These are phyloP conservation scores for Lathyrus tuberosus DNA, from an alignment of 306 rosid genomes.

Conservation along the genomic window DNA sequence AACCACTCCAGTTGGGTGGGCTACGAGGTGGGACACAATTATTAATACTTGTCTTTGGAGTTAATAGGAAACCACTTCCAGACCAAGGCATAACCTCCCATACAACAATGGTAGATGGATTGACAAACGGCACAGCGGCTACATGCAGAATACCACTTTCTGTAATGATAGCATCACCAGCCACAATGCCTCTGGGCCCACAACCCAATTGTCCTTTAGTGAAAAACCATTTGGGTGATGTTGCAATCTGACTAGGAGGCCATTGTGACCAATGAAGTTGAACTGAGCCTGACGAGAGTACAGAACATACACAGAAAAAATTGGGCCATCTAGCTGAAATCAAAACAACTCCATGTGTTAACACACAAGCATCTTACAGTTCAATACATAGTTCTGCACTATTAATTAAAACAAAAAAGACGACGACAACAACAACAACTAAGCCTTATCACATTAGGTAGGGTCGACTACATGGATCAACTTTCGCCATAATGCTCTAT, in stretches of 20 bases:
- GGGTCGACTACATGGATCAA: too few relatives aligned
- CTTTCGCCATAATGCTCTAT: too few relatives aligned
- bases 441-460: too few relatives aligned
- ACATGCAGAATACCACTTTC: constrained; percentile 96
- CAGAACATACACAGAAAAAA: constrained; percentile 88
- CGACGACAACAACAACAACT: too few relatives aligned
- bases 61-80: constrained; percentile 86
- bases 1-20: constrained; percentile 86
- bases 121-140: constrained; percentile 92
- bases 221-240: constrained; percentile 80
- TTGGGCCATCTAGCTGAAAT: constrained; percentile 98
- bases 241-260: constrained; percentile 75
- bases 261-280: constrained; percentile 98
- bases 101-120: constrained; percentile 94
- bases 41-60: constrained; percentile 70
- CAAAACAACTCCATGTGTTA: constrained; percentile 46
- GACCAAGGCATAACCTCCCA: constrained; percentile 99
- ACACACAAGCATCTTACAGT: constrained; percentile 22
- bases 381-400: constrained; percentile 16
- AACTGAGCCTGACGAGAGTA: constrained; percentile 90
- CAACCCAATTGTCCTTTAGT: constrained; percentile 92
- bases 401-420: background rate
- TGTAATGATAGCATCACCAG: constrained; percentile 95
- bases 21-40: constrained; percentile 68
- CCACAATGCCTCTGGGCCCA: constrained; percentile 96